phyloP scores from a whole-genome alignment of 2,329 filamentous ascomycete genomes.

The Truncatella angustata region DNA sequence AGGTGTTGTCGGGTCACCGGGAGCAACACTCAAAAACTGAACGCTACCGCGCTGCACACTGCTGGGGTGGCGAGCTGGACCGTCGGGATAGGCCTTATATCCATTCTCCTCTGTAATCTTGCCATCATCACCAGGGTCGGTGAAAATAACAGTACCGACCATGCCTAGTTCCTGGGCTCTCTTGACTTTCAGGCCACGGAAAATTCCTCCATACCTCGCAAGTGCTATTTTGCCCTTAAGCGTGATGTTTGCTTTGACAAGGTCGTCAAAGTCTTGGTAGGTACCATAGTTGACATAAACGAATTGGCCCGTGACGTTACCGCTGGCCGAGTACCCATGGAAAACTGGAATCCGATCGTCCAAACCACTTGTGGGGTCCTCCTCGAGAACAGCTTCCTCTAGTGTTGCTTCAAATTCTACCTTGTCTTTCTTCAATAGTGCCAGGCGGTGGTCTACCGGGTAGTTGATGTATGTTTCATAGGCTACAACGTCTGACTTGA shows the following conservation, averaged over 20 bases:
- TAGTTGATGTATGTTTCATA: constrained; percentile 82
- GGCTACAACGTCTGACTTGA: constrained; percentile 60
- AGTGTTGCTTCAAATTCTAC: constrained; percentile 77
- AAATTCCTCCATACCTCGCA: constrained; percentile 80
- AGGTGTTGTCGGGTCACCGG: constrained; percentile 83
- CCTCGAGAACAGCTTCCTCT: constrained; percentile 78
- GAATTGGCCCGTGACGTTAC: constrained; percentile 84
- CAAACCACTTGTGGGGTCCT: constrained; percentile 76
- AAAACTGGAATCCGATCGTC: constrained; percentile 80
- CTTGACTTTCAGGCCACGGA: constrained; percentile 90
- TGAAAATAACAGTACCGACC: constrained; percentile 81
- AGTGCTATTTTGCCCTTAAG: constrained; percentile 84
- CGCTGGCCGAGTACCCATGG: constrained; percentile 90
- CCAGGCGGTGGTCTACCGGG: constrained; percentile 67
- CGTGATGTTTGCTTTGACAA: constrained; percentile 70
- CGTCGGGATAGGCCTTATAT: constrained; percentile 74
- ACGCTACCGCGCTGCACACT: constrained; percentile 88
- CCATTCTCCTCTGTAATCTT: constrained; percentile 79
- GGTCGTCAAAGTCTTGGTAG: constrained; percentile 79
- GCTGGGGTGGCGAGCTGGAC: constrained; percentile 82
- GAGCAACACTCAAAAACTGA: constrained; percentile 70
- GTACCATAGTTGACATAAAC: constrained; percentile 93
- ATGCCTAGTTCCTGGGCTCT: constrained; percentile 88
- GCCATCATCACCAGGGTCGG: constrained; percentile 86
- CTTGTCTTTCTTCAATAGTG: constrained; percentile 59